A percentile compares a stretch with the other conserved stretches of the same genome.
phyloP scores from a whole-genome alignment of 2,329 filamentous ascomycete genomes.

The Orbilia blumenaviensis region DNA sequence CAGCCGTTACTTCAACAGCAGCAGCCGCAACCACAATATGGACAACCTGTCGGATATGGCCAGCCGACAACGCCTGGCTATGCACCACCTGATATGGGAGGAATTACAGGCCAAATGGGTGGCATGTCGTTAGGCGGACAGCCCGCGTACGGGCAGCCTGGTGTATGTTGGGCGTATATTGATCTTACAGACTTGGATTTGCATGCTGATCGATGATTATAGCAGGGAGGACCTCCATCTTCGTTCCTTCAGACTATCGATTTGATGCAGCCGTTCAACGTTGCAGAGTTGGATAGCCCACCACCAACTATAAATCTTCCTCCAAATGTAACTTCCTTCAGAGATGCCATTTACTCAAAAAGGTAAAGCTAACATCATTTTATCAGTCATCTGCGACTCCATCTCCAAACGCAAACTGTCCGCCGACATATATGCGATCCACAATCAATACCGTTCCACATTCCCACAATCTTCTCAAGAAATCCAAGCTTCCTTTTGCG shows the following conservation, averaged over 20 bases:
- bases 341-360: conserved; percentile 36
- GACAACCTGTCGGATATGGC: conserved; percentile 18
- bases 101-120: conserved; percentile 83
- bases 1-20: conserved; percentile 59
- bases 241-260: conserved; percentile 66
- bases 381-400: conserved; percentile 68
- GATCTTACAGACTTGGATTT: conserved; percentile 75
- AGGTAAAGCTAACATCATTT: conserved; percentile 60
- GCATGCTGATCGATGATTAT: conserved; percentile 7
- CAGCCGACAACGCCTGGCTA: conserved; percentile 69
- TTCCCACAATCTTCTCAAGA: conserved; percentile 91
- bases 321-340: conserved; percentile 72
- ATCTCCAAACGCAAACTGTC: conserved; percentile 89
- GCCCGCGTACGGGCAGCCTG: conserved; percentile 64
- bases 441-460: conserved; percentile 94
- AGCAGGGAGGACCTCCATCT: conserved; percentile 34
- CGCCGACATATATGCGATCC: conserved; percentile 91
- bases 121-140: conserved; percentile 74
- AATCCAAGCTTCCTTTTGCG: conserved; percentile 93
- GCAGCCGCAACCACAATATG: conserved; percentile 27
- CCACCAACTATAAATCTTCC: conserved; percentile 91
- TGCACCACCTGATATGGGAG: conserved; percentile 68
- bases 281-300: conserved; percentile 87
- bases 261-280: conserved; percentile 91
- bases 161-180: conserved; percentile 61